Base-by-base conservation (phyloP, 345 rosid species). In the Eutrema yunnanense region DNA sequence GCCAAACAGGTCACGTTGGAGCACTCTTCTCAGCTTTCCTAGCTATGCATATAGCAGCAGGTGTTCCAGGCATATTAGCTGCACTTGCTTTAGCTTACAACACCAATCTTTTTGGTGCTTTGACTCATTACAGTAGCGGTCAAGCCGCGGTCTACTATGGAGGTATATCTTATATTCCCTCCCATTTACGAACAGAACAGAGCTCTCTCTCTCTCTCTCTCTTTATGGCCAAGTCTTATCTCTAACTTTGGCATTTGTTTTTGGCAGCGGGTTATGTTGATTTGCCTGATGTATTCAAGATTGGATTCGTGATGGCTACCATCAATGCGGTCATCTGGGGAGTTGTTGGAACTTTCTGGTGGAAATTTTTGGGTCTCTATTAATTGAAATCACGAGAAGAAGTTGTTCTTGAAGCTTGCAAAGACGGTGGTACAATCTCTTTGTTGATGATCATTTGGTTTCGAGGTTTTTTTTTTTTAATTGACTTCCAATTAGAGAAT, bases 111-210 rank as follows among this genome's bases (percentile, higher is more conserved):
- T 92, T 92, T 50, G 99, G 98, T 62, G 88, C 99, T 34, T 66
- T 88, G 68, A 92, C 99, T n/a, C 99, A 95, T 80, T 95, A 92
- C 74, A 95, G 98, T 78, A 88, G 99, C 46, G 99, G 99, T 41
- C 98, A 92, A 85, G 97, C 99, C 37, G 98, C 98, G 73, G 97
- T 95, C 8, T 95, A 88, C 80, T 92, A 83, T 48, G 99, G 99
- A 88, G 98, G 99, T 94, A 46, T 53, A 19, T 40, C 63, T 37
- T 30, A 49, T 6, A 22, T 22, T 22, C 26, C 26, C 26, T 22
- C 26, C 26, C 26, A 22, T 22, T 22, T 22, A 22, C 26, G 26
- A 22, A 22, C 26, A 22, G 13, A 62, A 51, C 62, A 8, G n/a
- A 46, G 3, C 2, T 42, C 38, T 26, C 41, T 34, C 46, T 14